Percentiles rank a stretch among this genome's conserved stretches.
These are phyloP conservation scores for Phytophthora rubi DNA, from an alignment of 352 stramenopile genomes.

Conservation along the genomic window DNA sequence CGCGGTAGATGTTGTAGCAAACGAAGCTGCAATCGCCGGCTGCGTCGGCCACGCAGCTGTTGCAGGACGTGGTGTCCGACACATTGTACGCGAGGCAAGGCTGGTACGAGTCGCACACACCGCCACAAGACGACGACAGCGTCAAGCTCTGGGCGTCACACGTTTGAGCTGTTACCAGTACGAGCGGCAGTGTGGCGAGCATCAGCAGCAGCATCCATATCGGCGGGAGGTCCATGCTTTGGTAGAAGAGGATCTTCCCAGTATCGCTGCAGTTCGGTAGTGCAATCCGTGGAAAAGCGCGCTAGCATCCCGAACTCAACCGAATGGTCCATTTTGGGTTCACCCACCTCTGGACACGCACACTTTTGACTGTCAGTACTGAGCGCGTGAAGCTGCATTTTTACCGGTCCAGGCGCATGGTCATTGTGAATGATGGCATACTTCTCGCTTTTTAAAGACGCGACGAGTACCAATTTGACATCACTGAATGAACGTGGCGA, in stretches of 20 bases:
- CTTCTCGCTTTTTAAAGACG: no score
- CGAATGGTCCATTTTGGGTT: no score
- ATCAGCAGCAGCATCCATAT: conserved; percentile 10
- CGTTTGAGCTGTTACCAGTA: conserved; percentile 16
- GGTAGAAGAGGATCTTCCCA: background rate
- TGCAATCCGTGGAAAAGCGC: background rate
- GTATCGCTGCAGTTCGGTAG: background rate
- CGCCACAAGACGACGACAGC: conserved; percentile 31
- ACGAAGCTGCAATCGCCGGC: conserved; percentile 19
- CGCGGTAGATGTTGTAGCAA: conserved; percentile 28
- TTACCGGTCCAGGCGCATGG: no score
- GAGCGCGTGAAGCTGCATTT: no score
- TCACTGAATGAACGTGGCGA: no score
- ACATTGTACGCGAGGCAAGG: conserved; percentile 33
- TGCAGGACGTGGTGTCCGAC: conserved; percentile 24
- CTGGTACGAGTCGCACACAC: conserved; percentile 22
- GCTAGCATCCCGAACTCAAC: background rate
- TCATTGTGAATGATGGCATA: no score
- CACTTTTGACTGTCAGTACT: no score
- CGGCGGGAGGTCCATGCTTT: no score
- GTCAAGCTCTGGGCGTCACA: conserved; percentile 18
- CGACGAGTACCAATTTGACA: no score
- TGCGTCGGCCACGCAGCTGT: conserved; percentile 21
- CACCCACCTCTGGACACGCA: no score
- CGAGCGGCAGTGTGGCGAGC: conserved; percentile 7